These are phyloP conservation scores for Colletotrichum musicola DNA, from an alignment of 2,329 filamentous ascomycete species.

Conservation along the genomic window DNA sequence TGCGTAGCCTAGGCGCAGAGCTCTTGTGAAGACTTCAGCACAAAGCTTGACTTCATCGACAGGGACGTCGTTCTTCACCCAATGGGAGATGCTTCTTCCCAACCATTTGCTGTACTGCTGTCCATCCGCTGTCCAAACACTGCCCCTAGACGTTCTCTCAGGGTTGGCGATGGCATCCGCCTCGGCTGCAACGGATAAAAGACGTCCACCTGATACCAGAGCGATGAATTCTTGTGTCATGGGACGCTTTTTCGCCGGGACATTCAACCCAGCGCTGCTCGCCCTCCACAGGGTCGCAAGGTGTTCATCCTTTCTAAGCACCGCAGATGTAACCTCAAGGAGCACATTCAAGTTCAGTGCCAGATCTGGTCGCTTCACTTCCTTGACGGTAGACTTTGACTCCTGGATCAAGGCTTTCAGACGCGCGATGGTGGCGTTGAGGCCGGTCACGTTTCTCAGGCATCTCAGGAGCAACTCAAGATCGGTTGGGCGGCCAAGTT, in stretches of 20 bases:
- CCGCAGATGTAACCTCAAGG: slow-evolving; percentile 57
- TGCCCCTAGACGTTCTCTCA: slow-evolving; percentile 43
- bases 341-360: slow-evolving; percentile 58
- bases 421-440: slow-evolving; percentile 82
- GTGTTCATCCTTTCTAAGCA: slow-evolving; percentile 55
- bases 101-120: slow-evolving; percentile 79
- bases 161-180: slow-evolving; percentile 64
- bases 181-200: slow-evolving; percentile 66
- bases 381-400: slow-evolving; percentile 54
- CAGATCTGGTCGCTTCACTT: slow-evolving; percentile 55
- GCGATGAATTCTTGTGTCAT: slow-evolving; percentile 59
- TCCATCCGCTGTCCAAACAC: slow-evolving; percentile 74
- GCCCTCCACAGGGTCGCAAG: slow-evolving; percentile 55
- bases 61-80: slow-evolving; percentile 47
- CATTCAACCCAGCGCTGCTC: slow-evolving; percentile 39
- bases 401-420: slow-evolving; percentile 72
- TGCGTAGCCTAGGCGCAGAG: slow-evolving; percentile 78
- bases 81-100: slow-evolving; percentile 70
- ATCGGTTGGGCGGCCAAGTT: slow-evolving; percentile 48
- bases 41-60: slow-evolving; percentile 55
- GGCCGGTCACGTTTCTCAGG: slow-evolving; percentile 79
- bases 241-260: slow-evolving; percentile 46
- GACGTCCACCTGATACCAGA: slow-evolving; percentile 61
- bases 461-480: slow-evolving; percentile 69
- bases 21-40: slow-evolving; percentile 66